Evolutionary conservation across 2,329 filamentous ascomycete genomes (phyloP), one percentile per base, ranked within the genome.

Genomic region (Camillea tinctor): DNA sequence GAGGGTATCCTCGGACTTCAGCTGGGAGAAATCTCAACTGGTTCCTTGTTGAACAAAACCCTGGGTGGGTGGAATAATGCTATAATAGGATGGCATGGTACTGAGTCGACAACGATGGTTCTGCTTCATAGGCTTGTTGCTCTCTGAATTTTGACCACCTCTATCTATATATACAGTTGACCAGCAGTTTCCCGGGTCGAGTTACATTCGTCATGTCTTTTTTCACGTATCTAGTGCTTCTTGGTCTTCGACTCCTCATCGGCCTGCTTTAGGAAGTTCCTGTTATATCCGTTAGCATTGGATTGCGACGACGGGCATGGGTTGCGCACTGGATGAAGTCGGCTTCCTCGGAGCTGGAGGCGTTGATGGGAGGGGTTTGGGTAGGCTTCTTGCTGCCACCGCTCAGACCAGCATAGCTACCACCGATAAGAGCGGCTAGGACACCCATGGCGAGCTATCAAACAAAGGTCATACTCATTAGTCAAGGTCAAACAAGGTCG

Each of bases 301-400:
- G 51, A 24, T 54, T 21, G 61, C 62, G 30, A 55, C 59, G 44
- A 59, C 64, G 20, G 55, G n/a, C 56, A 60, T 57, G 58, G 59
- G 56, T 52, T 56, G 71, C 81, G 78, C 75, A 87, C 84, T 86
- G 85, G 80, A 87, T 86, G 76, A 87, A 87, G 73, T 86, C 83
- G 74, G 81, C 83, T 79, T 87, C 84, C 72, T 86, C 84, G 69
- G 83, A 79, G 77, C 80, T 85, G 56, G 82, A 81, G 61, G 84
- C 84, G 74, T 87, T 86, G 79, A 87, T 84, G 55, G 84, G 84
- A 64, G 84, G 84, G 54, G 81, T 73, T 60, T 80, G 77, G 54
- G 74, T 67, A 65, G 73, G 4, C 67, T 72, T 72, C 73, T 77
- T 79, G 74, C 78, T 79, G 72, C 78, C 73, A 62, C 84, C 80